phyloP scores from a whole-genome alignment of 2,329 filamentous ascomycete species.

The Colletotrichum tabaci region DNA sequence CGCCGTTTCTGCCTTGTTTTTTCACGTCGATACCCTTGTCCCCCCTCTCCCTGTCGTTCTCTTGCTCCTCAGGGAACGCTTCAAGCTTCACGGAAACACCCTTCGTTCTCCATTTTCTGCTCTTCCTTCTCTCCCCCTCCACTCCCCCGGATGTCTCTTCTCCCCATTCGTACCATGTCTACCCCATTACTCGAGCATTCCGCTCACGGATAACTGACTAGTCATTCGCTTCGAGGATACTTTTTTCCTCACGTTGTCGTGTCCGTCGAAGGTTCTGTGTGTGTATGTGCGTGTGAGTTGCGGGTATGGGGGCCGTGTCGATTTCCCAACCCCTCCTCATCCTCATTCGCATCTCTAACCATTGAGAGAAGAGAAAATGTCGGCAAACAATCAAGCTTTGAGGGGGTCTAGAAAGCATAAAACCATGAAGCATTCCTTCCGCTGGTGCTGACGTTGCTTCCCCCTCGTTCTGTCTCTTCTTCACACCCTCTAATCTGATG shows the following conservation, averaged over 20 bases:
- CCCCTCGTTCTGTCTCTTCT: background rate
- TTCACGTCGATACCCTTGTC: background rate
- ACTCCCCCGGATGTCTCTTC: background rate
- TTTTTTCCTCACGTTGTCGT: background rate
- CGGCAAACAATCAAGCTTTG: conserved; percentile 16
- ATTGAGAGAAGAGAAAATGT: background rate
- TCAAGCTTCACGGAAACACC: background rate
- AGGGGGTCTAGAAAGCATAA: conserved; percentile 31
- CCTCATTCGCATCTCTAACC: background rate
- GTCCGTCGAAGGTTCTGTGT: background rate
- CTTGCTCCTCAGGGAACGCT: background rate
- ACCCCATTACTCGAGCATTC: conserved; percentile 8
- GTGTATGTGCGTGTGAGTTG: background rate
- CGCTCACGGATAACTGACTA: background rate
- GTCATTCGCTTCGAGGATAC: conserved; percentile 4
- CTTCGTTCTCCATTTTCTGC: too few species aligned
- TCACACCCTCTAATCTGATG: background rate
- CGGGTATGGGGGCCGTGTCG: background rate
- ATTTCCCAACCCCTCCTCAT: background rate
- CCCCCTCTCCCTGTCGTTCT: background rate
- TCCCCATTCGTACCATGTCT: too few species aligned
- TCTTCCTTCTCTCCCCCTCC: background rate
- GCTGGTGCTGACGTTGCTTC: background rate
- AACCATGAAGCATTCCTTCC: conserved; percentile 13
- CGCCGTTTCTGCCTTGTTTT: conserved; percentile 4